Percentiles rank a stretch among this genome's conserved stretches.
Evolutionary conservation across 371 early-diverging fungal species (phyloP).

Genomic region (Batkoa obscura): DNA sequence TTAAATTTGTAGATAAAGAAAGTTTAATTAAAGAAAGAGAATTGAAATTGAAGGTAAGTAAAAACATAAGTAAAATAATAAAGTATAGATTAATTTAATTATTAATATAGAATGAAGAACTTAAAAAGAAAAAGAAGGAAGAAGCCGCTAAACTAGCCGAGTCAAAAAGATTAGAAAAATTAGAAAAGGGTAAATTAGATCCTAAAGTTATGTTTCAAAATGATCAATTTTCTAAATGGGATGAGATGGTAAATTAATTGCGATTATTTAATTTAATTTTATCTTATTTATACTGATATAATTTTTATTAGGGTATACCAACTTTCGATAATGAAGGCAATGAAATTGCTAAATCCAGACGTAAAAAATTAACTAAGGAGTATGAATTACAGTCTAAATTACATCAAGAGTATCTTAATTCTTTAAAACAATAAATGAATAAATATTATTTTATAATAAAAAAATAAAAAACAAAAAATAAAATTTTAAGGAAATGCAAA

Average conservation of each 20-base stretch:
- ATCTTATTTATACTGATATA: not conserved
- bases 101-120: conserved; percentile 29
- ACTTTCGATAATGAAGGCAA: conserved; percentile 62
- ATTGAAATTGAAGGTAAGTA: conserved; percentile 17
- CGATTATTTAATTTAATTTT: not conserved
- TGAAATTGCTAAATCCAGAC: conserved; percentile 57
- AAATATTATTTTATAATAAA: too few relatives aligned
- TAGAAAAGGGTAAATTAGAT: conserved; percentile 53
- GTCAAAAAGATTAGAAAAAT: conserved; percentile 38
- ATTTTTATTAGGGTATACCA: conserved; percentile 46
- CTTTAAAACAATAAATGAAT: too few relatives aligned
- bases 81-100: not conserved
- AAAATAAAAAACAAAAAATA: too few relatives aligned
- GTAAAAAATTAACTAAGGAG: conserved; percentile 79
- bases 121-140: conserved; percentile 42
- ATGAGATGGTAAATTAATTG: conserved; percentile 23
- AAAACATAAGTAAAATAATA: not conserved
- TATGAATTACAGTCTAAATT: conserved; percentile 65
- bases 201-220: conserved; percentile 63
- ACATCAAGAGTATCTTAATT: conserved; percentile 55
- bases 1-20: conserved; percentile 71
- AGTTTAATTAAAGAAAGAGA: conserved; percentile 42
- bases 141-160: conserved; percentile 38
- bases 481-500: too few relatives aligned
- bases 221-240: conserved; percentile 53